Evolutionary conservation across 2,329 filamentous ascomycete species (phyloP), one percentile per base, ranked within the genome.

Genomic region (Clonostachys sp.): DNA sequence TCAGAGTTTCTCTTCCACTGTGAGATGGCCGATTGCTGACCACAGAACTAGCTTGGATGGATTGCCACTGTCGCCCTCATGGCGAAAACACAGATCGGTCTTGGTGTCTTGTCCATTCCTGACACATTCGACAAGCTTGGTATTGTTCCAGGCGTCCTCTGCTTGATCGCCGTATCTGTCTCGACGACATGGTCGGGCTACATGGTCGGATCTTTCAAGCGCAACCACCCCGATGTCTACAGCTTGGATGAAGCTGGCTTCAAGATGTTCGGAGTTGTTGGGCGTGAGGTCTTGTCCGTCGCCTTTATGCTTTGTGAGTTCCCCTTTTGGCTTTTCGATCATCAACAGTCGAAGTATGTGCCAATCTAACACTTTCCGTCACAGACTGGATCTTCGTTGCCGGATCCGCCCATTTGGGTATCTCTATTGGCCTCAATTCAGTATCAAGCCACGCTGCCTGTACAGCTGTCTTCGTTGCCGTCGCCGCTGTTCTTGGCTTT

Each of bases 211-310:
- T 57, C 62, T 13, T 80, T 80, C 62, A 80, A 80, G 54, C 54
- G 72, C 13, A 60, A 60, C 9, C 77, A 80, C 52, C 69, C 67
- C 2, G 66, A 73, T 17, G 71, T 79, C 1, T 79, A 80, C 53
- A 68, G 73, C 33, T 76, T 80, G 46, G 76, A 77, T 44, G 77
- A 80, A 52, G 76, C 71, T 0, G 76, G 74, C 16, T 53, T 53
- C 5, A 58, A 77, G 36, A 63, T 80, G n/a, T 74, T 77, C 51
- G 76, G 77, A 13, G 63, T 60, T 2, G 47, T 67, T 6, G 74
- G 75, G 2, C 65, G 70, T 4, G 70, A 71, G 44, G 45, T 73
- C 24, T 63, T 77, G 18, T 67, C 61, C 5, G 51, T 53, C 30
- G 52, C 58, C 3, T 63, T 66, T 45, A 57, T 39, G 14, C 14